Evolutionary conservation across 257 asterid species (phyloP).

Genomic region (Nicotiana paniculata): DNA sequence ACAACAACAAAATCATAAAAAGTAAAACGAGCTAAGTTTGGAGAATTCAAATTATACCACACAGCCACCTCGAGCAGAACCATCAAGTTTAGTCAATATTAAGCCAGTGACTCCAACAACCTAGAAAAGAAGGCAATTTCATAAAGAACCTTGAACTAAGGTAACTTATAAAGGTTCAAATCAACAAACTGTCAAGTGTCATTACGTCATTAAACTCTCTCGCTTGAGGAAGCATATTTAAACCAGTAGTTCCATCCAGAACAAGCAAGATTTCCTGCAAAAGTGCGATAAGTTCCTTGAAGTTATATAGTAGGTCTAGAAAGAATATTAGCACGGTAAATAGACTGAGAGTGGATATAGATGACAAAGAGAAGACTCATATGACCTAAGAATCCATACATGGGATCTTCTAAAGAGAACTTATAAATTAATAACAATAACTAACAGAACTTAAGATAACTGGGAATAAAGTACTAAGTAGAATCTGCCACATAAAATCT

Average conservation of each 20-base stretch:
- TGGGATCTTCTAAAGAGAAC: not conserved
- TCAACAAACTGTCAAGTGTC: not conserved
- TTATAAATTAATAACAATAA: not conserved
- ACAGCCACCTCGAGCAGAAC: constrained; percentile 99
- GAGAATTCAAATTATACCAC: constrained; percentile 46
- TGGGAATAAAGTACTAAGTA: not conserved
- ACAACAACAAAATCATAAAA: not conserved
- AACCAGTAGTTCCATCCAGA: constrained; percentile 91
- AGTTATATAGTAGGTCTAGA: not conserved
- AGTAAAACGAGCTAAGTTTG: not conserved
- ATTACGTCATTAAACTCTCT: constrained; percentile 92
- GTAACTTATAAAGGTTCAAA: constrained; percentile 1
- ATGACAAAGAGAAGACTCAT: not conserved
- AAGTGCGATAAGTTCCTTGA: not conserved
- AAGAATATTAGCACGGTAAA: not conserved
- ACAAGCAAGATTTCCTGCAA: constrained; percentile 84
- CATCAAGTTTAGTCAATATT: constrained; percentile 91
- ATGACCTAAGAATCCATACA: not conserved
- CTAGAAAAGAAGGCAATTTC: constrained; percentile 28
- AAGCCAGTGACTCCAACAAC: constrained; percentile 96
- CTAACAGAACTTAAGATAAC: not conserved
- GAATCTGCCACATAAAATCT: not conserved
- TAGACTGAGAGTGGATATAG: not conserved
- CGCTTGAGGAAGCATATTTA: constrained; percentile 98
- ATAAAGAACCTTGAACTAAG: not conserved